Evolutionary conservation across 345 rosid genomes (phyloP).

Genomic region (Durio zibethinus): DNA sequence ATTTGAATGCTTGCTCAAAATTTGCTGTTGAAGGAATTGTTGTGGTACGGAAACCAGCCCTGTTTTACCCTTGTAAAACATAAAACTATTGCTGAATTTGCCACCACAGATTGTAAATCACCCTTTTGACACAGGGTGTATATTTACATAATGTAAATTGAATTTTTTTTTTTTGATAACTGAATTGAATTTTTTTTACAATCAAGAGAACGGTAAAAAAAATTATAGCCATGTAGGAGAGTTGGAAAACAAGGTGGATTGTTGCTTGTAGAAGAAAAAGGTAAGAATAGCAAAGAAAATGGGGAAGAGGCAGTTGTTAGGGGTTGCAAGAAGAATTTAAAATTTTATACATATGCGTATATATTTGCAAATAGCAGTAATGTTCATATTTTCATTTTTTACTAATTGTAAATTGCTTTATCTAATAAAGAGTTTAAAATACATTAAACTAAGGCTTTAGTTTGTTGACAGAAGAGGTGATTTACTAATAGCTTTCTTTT

Average conservation of each 20-base stretch:
- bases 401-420: neutral
- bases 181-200: neutral
- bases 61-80: no score
- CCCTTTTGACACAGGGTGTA: neutral
- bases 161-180: no score
- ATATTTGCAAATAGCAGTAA: neutral
- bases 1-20: no score
- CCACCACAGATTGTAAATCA: neutral
- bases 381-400: neutral
- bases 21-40: no score
- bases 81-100: neutral
- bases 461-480: neutral
- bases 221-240: neutral
- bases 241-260: neutral
- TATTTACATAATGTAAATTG: no score
- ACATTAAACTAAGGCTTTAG: neutral
- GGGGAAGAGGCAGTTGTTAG: neutral
- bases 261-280: neutral
- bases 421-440: neutral
- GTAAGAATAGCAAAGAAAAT: neutral
- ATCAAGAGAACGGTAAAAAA: neutral
- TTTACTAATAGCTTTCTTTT: neutral
- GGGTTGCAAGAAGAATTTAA: neutral
- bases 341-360: neutral
- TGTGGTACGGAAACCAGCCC: no score